These are phyloP conservation scores for Asterochloris sp. DNA, from an alignment of 139 green algal species.

Conservation along the genomic window DNA sequence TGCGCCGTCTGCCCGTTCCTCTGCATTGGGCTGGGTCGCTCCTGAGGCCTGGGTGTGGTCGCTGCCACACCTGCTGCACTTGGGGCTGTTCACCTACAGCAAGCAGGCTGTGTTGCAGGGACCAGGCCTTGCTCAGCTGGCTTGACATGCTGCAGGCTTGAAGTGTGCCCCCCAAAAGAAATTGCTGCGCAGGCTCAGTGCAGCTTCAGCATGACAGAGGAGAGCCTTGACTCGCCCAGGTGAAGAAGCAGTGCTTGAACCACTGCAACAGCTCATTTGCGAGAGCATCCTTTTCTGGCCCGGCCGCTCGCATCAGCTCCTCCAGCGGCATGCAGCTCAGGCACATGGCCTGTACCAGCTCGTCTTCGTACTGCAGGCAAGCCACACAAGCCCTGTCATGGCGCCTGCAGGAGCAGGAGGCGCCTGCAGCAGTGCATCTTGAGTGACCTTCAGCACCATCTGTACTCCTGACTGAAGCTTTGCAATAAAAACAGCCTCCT, in stretches of 20 bases:
- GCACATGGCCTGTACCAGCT: constrained; percentile 42
- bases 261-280: constrained; percentile 56
- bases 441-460: too few relatives aligned
- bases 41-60: constrained; percentile 14
- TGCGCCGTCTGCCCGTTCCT: constrained; percentile 45
- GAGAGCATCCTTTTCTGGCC: constrained; percentile 32
- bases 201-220: not conserved
- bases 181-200: too few relatives aligned
- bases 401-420: too few relatives aligned
- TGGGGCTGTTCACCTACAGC: constrained; percentile 35
- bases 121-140: not conserved
- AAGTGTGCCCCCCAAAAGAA: too few relatives aligned
- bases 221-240: constrained; percentile 46
- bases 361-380: constrained; percentile 47
- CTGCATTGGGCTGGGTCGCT: constrained; percentile 19
- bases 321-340: constrained; percentile 53
- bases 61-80: constrained; percentile 45
- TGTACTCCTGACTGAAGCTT: too few relatives aligned
- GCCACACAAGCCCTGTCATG: not conserved
- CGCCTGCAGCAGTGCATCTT: too few relatives aligned
- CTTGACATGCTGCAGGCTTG: not conserved
- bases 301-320: constrained; percentile 16
- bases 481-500: too few relatives aligned
- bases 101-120: not conserved
- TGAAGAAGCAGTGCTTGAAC: constrained; percentile 77